Conservation (phyloP, 2,329 filamentous ascomycete genomes). For the Torrubiellomyces zombiae region DNA sequence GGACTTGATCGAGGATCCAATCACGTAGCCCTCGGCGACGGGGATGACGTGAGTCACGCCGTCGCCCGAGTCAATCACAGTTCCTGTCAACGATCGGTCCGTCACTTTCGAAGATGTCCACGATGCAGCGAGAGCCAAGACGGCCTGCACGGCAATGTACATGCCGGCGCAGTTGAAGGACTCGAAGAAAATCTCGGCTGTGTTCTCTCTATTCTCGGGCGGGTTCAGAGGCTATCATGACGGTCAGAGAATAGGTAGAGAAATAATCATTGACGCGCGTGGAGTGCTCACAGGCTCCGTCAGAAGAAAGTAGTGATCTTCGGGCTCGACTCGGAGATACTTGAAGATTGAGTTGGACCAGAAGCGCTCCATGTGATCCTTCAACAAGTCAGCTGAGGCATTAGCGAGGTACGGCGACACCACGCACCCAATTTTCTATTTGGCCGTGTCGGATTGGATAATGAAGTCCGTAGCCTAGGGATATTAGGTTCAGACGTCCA, state of each 20-base stretch:
- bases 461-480: constrained; percentile 75
- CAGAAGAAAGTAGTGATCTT: constrained; percentile 96
- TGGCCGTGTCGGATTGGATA: constrained; percentile 97
- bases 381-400: constrained; percentile 13
- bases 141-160: constrained; percentile 96
- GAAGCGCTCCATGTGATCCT: constrained; percentile 99
- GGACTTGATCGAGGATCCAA: constrained; percentile 97
- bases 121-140: constrained; percentile 86
- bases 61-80: constrained; percentile 95
- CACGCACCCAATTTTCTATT: constrained; percentile 88
- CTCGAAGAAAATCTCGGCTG: constrained; percentile 99
- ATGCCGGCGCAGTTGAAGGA: constrained; percentile 98
- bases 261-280: no score
- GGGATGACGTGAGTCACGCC: constrained; percentile 98
- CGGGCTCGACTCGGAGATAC: constrained; percentile 91
- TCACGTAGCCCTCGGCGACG: constrained; percentile 96
- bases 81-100: constrained; percentile 88
- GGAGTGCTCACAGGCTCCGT: constrained; percentile 73
- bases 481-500: constrained; percentile 5
- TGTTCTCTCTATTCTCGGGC: constrained; percentile 96
- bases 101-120: constrained; percentile 98
- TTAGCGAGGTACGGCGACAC: no score
- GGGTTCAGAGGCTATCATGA: constrained; percentile 81
- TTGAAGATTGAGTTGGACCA: constrained; percentile 99
- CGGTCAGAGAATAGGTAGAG: no score